Conservation (phyloP, 1,139 yeast species). For the Taphrina populina region DNA sequence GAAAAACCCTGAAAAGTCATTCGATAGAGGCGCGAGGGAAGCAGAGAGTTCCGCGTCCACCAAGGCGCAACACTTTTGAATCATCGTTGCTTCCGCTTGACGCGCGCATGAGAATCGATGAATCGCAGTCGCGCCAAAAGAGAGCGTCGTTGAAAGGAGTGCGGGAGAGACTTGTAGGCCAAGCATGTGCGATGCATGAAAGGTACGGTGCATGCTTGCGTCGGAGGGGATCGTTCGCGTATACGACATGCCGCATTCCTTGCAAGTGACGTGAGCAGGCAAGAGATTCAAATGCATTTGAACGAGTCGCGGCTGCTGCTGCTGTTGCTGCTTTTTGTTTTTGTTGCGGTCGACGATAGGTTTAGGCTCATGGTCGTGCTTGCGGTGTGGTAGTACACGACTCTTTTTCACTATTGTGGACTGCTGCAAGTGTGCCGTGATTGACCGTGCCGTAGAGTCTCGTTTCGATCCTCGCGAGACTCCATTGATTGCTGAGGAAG, state of each 20-base stretch:
- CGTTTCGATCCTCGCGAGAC: neutral
- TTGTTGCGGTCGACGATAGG: neutral
- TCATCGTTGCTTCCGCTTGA: slow-evolving; percentile 1
- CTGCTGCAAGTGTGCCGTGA: slow-evolving; percentile 8
- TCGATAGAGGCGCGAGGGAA: slow-evolving; percentile 10
- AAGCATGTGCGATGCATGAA: slow-evolving; percentile 13
- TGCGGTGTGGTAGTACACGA: neutral
- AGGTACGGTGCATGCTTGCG: slow-evolving; percentile 10
- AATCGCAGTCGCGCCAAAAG: neutral
- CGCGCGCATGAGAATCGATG: slow-evolving; percentile 11
- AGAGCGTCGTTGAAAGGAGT: neutral
- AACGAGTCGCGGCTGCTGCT: too few species aligned
- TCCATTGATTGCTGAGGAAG: neutral
- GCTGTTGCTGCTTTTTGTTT: neutral
- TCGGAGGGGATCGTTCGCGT: slow-evolving; percentile 16
- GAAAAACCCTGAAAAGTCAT: neutral
- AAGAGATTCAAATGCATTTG: slow-evolving; percentile 29
- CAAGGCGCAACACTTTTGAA: slow-evolving; percentile 20
- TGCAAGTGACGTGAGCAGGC: slow-evolving; percentile 29
- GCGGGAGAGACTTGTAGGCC: slow-evolving; percentile 7
- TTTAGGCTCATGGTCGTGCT: neutral
- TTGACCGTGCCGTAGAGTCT: neutral
- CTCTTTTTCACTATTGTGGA: too few species aligned
- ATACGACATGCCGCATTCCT: slow-evolving; percentile 29
- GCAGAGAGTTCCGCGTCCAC: slow-evolving; percentile 27